A percentile compares a stretch with the other conserved stretches of the same genome.
Evolutionary conservation across 495 filamentous ascomycete genomes (phyloP).

Genomic region (Hypoxylon lienhwacheense): DNA sequence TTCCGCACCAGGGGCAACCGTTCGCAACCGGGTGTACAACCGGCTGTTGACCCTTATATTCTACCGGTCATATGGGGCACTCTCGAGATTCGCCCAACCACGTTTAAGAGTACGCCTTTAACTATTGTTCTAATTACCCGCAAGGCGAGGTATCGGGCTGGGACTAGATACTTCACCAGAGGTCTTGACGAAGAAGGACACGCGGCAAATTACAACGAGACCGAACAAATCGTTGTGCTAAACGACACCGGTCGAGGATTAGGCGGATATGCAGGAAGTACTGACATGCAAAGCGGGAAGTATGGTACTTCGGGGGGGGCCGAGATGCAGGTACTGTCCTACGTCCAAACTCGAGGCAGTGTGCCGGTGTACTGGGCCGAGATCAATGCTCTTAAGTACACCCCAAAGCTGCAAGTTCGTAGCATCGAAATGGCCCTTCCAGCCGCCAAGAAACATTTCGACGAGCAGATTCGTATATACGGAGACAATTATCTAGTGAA

Average conservation of each 20-base stretch:
- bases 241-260: slow-evolving; percentile 74
- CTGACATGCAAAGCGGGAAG: slow-evolving; percentile 71
- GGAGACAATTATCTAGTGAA: slow-evolving; percentile 97
- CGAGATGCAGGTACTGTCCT: slow-evolving; percentile 86
- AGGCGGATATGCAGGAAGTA: slow-evolving; percentile 78
- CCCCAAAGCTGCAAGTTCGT: slow-evolving; percentile 83
- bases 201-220: slow-evolving; percentile 97
- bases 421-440: slow-evolving; percentile 77
- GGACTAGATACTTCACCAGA: slow-evolving; percentile 91
- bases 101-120: slow-evolving; percentile 76
- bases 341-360: slow-evolving; percentile 93
- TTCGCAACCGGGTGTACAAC: slow-evolving; percentile 66
- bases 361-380: slow-evolving; percentile 95
- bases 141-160: slow-evolving; percentile 79
- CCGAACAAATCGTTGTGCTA: slow-evolving; percentile 85
- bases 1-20: slow-evolving; percentile 61
- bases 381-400: slow-evolving; percentile 85
- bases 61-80: slow-evolving; percentile 93
- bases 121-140: slow-evolving; percentile 87
- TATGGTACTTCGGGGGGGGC: slow-evolving; percentile 56
- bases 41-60: slow-evolving; percentile 87
- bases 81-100: slow-evolving; percentile 80
- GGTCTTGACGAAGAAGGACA: slow-evolving; percentile 92
- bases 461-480: slow-evolving; percentile 87
- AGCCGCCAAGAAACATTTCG: slow-evolving; percentile 82